Base-by-base conservation (phyloP, 177 flowering plant genomes). In the Telopea speciosissima region DNA sequence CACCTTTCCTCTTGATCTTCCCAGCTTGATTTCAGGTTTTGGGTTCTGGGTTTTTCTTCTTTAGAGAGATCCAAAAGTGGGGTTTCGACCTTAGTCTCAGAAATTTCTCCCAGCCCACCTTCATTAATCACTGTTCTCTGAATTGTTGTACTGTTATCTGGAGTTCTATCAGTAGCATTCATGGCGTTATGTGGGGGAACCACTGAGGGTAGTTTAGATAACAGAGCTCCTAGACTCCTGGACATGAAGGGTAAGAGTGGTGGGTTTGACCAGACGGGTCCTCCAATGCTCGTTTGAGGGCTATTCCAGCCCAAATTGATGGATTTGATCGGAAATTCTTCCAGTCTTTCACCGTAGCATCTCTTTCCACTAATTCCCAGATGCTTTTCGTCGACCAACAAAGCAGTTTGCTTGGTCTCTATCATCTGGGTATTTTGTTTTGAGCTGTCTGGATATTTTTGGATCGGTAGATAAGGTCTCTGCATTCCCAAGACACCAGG, bases 401-500 rank as follows among this genome's bases (percentile, higher is more conserved):
- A 61, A 59, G 60, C 70, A 19, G 74, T 64, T 66, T 75, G 74
- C 17, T 72, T 75, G 58, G 13, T 52, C 33, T 71, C 79, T 1
- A 65, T 76, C 33, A 71, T 66, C 25, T 76, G 80, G 68, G 65
- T 71, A 63, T 70, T 74, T 62, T 78, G 76, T 59, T 81, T 80
- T 24, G 72, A 68, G 33, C 70, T 54, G 73, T 82, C 71, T 59
- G 82, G 82, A 65, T 75, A 36, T 36, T 36, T 71, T 59, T 82
- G 85, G 73, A 71, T 36, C 58, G 90, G 77, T 45, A 76, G 62
- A 58, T 77, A 74, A 67, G 92, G 89, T 80, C 96, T 85, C 68
- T 87, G 93, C 31, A 87, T 70, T 0, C 89, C 74, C 58, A 84
- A 83, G 24, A 83, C 72, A 13, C 92, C 90, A 0, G 91, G 91